A percentile compares a stretch with the other conserved stretches of the same genome.
Evolutionary conservation across 106 monocot genomes (phyloP).

Genomic region (Allium sativum): DNA sequence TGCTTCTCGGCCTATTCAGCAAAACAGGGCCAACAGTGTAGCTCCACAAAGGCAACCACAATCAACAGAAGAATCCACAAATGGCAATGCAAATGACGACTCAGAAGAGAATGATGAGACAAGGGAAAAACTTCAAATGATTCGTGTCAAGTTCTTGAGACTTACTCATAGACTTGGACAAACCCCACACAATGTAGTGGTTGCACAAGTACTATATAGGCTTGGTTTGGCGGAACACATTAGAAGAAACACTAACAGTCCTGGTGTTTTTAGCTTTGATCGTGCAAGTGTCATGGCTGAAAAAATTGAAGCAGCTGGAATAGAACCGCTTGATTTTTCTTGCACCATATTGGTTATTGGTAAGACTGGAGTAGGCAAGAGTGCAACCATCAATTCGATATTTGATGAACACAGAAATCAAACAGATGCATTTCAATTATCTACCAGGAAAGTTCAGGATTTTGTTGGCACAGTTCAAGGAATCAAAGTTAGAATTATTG

Average conservation of each 20-base stretch:
- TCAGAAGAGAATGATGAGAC: constrained; percentile 74
- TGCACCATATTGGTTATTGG: constrained; percentile 98
- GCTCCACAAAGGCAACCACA: constrained; percentile 19
- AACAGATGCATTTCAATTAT: constrained; percentile 59
- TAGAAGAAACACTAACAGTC: constrained; percentile 53
- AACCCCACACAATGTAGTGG: constrained; percentile 93
- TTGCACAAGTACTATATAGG: constrained; percentile 91
- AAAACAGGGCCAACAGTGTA: constrained; percentile 34
- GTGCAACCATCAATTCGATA: constrained; percentile 93
- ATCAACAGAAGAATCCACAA: constrained; percentile 18
- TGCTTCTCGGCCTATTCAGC: constrained; percentile 34
- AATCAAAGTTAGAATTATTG: constrained; percentile 80
- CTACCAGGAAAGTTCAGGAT: constrained; percentile 66
- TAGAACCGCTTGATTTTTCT: constrained; percentile 66
- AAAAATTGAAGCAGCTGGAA: constrained; percentile 68
- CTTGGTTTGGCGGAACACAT: constrained; percentile 95
- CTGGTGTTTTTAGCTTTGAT: constrained; percentile 79
- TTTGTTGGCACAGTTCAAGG: constrained; percentile 70
- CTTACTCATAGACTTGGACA: constrained; percentile 88
- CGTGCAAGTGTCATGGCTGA: constrained; percentile 89
- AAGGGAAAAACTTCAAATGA: constrained; percentile 86
- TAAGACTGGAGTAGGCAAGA: constrained; percentile 91
- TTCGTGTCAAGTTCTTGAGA: constrained; percentile 86
- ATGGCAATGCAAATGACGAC: constrained; percentile 40
- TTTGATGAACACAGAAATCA: constrained; percentile 48